A percentile compares a stretch with the other conserved stretches of the same genome.
phyloP scores from a whole-genome alignment of 2,329 filamentous ascomycete genomes.

The Epichloe glyceriae region DNA sequence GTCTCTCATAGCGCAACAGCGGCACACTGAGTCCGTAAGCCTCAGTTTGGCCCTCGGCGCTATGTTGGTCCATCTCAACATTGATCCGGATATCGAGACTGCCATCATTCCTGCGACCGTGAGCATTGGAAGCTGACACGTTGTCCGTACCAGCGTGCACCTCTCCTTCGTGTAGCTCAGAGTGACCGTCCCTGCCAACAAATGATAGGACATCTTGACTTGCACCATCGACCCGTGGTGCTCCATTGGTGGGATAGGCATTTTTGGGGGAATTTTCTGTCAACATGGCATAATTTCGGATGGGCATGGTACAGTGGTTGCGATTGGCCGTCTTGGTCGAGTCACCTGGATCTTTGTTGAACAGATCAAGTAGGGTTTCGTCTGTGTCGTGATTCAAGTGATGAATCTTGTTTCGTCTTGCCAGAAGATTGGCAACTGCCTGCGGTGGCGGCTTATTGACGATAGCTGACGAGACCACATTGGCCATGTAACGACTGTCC shows the following conservation, averaged over 20 bases:
- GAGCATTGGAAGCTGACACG: constrained; percentile 48
- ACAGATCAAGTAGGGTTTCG: constrained; percentile 87
- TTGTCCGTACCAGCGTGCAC: constrained; percentile 65
- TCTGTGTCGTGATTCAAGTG: constrained; percentile 62
- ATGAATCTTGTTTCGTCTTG: constrained; percentile 74
- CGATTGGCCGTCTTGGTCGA: constrained; percentile 58
- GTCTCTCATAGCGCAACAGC: constrained; percentile 34
- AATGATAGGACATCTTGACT: constrained; percentile 15
- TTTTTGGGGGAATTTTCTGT: constrained; percentile 68
- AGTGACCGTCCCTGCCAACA: constrained; percentile 49
- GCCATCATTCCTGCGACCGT: constrained; percentile 44
- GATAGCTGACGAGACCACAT: constrained; percentile 87
- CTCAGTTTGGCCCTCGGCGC: constrained; percentile 66
- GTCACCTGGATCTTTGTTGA: constrained; percentile 74
- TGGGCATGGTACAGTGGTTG: constrained; percentile 83
- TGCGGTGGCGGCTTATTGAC: constrained; percentile 87
- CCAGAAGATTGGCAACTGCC: constrained; percentile 79
- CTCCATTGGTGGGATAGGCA: constrained; percentile 12
- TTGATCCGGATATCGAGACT: constrained; percentile 72
- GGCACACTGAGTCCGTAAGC: constrained; percentile 84
- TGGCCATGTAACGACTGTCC: constrained; percentile 90
- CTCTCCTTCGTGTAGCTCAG: constrained; percentile 64
- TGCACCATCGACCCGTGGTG: constrained; percentile 11
- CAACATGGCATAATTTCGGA: constrained; percentile 85
- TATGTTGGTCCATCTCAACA: constrained; percentile 75